Evolutionary conservation across 441 rosid genomes (phyloP), one percentile per base, ranked within the genome.

Genomic region (Euphorbia schlechtendalii): DNA sequence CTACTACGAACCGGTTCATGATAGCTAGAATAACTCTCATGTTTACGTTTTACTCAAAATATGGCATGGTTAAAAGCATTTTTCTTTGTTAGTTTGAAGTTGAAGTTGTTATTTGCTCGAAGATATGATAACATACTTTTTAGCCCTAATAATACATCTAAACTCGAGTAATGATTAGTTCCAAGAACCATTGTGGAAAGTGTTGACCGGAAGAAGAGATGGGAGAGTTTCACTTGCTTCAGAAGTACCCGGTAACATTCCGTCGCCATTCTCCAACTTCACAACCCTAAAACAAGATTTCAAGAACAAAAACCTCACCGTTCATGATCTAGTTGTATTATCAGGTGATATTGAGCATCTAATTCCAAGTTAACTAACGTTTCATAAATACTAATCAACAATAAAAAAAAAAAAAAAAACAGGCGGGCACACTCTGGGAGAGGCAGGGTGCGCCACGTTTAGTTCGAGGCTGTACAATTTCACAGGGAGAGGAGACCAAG

Each of bases 181-280:
- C 64, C 61, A 78, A 18, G 74, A 74, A 56, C 69, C 80, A 14
- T 17, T 74, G n/a, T 65, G 61, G 69, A 8, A 55, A 55, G 61
- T 65, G 38, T 60, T 86, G 24, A 88, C 96, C 0, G 96, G 92
- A 3, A 73, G 96, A 82, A 86, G 87, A 80, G 92, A 88, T 8
- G 90, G 96, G 36, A 74, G 34, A 1, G 74, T 86, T 41, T 83
- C 96, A 10, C 59, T 51, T 8, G 69, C 72, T 51, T 71, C 65
- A 0, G 92, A 86, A 12, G 84, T 40, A 18, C 10, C n/a, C 2
- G 8, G 60, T 18, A 18, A 68, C 27, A 12, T 68, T 36, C 71
- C 71, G 40, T 52, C 71, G 3, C 71, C 71, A 0, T 67, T 67
- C 48, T 18, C 7, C 6, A 36, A 68, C 25, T 68, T 68, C n/a